Percentiles rank a stretch among this genome's conserved stretches.
Evolutionary conservation across 768 basidiomycete species (phyloP).

Genomic region (Chalciporus chontae): DNA sequence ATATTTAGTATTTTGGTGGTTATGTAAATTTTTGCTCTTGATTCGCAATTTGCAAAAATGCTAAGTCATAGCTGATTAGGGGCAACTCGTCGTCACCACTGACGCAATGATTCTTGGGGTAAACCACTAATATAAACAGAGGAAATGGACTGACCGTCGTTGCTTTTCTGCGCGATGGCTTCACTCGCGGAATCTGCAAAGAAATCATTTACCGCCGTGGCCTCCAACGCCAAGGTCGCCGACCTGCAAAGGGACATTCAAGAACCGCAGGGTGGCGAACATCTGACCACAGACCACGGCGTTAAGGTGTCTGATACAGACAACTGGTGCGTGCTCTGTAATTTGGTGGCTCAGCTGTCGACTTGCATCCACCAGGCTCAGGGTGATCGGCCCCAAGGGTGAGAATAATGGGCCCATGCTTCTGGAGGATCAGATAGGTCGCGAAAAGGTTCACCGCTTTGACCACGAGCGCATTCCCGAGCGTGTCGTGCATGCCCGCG

Average conservation of each 20-base stretch:
- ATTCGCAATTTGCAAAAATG: no score
- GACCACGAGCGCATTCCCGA: conserved; percentile 91
- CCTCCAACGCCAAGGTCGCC: conserved; percentile 17
- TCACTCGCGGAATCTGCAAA: conserved; percentile 14
- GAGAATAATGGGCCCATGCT: conserved; percentile 60
- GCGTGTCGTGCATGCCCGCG: conserved; percentile 71
- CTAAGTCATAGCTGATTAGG: no score
- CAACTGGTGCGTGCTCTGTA: conserved; percentile 44
- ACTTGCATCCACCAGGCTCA: conserved; percentile 49
- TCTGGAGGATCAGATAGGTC: conserved; percentile 73
- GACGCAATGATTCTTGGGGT: conserved; percentile 21
- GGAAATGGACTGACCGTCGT: neutral
- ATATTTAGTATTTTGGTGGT: conserved; percentile 10
- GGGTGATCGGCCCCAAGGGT: conserved; percentile 40
- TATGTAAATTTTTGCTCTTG: neutral
- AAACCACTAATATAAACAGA: neutral
- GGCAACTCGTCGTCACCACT: conserved; percentile 15
- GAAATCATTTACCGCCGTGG: conserved; percentile 5
- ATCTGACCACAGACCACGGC: conserved; percentile 61
- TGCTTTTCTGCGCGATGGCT: conserved; percentile 9
- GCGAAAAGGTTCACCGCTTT: conserved; percentile 75
- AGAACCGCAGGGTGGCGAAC: conserved; percentile 7
- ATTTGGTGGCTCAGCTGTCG: neutral
- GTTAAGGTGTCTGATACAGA: conserved; percentile 59
- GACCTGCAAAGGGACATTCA: conserved; percentile 28